Conservation (phyloP, 805 yeast species). For the Starmerella potacharoeniae region DNA sequence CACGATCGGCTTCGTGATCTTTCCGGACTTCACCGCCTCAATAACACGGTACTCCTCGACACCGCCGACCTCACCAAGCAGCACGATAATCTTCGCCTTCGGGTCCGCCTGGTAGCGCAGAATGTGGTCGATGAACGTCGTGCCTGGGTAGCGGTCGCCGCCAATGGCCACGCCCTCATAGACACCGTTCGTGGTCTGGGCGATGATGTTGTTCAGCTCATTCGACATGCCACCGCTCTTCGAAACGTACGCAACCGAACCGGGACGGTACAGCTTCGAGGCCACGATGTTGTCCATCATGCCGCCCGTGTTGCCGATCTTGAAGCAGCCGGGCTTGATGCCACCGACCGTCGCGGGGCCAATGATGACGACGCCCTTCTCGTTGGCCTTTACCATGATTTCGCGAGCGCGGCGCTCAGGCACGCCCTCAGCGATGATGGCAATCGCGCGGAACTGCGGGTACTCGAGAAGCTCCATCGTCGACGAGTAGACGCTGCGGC, state of each 20-base stretch:
- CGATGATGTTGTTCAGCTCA: conserved; percentile 37
- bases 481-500: conserved; percentile 37
- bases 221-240: conserved; percentile 41
- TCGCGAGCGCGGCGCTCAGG: conserved; percentile 41
- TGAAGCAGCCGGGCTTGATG: conserved; percentile 40
- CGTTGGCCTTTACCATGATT: conserved; percentile 34
- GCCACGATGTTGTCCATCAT: conserved; percentile 42
- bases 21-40: conserved; percentile 52
- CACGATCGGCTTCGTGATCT: conserved; percentile 57
- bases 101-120: conserved; percentile 53
- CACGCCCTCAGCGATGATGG: conserved; percentile 40
- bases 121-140: conserved; percentile 58
- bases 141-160: conserved; percentile 65
- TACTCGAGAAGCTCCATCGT: conserved; percentile 38
- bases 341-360: conserved; percentile 42
- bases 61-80: conserved; percentile 63
- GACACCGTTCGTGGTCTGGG: conserved; percentile 37
- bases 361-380: conserved; percentile 37
- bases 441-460: conserved; percentile 38
- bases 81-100: conserved; percentile 53
- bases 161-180: conserved; percentile 58
- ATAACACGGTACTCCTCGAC: conserved; percentile 63
- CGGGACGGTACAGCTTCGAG: conserved; percentile 39
- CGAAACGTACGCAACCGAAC: conserved; percentile 39
- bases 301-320: conserved; percentile 40